phyloP scores from a whole-genome alignment of 2,329 filamentous ascomycete genomes.

The Pseudogymnoascus sp. region DNA sequence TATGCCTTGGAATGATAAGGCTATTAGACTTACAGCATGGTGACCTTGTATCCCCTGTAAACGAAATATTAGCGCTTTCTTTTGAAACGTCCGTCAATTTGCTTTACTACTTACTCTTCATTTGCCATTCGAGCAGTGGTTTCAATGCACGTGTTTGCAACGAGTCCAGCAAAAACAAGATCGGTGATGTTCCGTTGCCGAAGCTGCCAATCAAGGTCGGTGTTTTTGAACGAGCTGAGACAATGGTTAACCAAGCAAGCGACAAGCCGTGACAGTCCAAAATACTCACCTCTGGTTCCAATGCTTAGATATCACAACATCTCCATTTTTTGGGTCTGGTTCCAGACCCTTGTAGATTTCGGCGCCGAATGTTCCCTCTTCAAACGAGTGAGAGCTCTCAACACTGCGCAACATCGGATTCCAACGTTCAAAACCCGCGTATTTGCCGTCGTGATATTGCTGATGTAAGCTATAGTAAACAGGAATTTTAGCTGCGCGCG shows the following conservation, averaged over 20 bases:
- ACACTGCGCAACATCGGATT: constrained; percentile 16
- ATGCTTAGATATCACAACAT: constrained; percentile 28
- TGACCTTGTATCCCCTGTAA: constrained; percentile 22
- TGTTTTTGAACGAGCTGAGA: constrained; percentile 27
- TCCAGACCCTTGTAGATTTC: constrained; percentile 26
- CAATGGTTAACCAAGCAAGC: not conserved
- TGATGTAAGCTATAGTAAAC: constrained; percentile 32
- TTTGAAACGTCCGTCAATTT: not conserved
- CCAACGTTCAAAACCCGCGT: constrained; percentile 26
- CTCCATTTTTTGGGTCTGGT: constrained; percentile 23
- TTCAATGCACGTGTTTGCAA: constrained; percentile 29
- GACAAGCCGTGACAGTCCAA: not conserved
- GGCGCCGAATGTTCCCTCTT: constrained; percentile 25
- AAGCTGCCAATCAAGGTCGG: constrained; percentile 30
- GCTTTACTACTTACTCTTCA: constrained; percentile 22
- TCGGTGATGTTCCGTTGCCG: constrained; percentile 27
- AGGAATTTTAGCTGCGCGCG: constrained; percentile 22
- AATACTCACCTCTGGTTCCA: constrained; percentile 25
- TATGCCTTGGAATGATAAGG: not conserved
- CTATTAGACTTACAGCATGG: constrained; percentile 17
- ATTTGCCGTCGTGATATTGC: constrained; percentile 18
- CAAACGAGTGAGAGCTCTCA: constrained; percentile 20
- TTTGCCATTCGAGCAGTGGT: constrained; percentile 29
- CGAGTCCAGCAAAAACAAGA: constrained; percentile 27
- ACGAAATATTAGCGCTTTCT: not conserved